Evolutionary conservation across 805 yeast genomes (phyloP).

Genomic region (Myxozyma vanderwaltii): DNA sequence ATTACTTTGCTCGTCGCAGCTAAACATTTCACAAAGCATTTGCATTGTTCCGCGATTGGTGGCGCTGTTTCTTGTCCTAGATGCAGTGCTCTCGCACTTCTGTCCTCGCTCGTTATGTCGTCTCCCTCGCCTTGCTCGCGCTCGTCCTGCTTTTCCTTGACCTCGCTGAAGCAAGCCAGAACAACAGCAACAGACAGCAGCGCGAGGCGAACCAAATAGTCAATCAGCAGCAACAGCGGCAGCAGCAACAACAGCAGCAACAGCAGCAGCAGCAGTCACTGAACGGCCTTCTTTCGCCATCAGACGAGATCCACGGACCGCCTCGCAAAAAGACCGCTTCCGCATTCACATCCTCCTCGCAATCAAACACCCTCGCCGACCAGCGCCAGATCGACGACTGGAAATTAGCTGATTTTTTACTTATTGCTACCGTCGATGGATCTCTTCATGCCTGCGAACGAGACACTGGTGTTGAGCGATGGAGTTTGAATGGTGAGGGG

Average conservation of each 20-base stretch:
- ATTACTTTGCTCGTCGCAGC: too few relatives aligned
- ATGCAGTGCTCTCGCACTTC: slow-evolving; percentile 23
- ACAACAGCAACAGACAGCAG: slow-evolving; percentile 13
- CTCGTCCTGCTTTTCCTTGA: slow-evolving; percentile 13
- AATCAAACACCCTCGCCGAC: background rate
- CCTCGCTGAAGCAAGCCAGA: slow-evolving; percentile 9
- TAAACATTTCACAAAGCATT: too few relatives aligned
- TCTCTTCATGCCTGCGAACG: slow-evolving; percentile 79
- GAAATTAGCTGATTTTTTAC: slow-evolving; percentile 57
- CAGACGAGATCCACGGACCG: slow-evolving; percentile 3
- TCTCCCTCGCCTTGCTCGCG: slow-evolving; percentile 2
- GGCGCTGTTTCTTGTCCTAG: background rate
- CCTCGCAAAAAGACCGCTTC: slow-evolving; percentile 3
- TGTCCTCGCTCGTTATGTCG: slow-evolving; percentile 6
- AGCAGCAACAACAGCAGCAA: background rate
- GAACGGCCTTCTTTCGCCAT: background rate
- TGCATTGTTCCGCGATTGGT: background rate
- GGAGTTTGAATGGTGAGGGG: slow-evolving; percentile 71
- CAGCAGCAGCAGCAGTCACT: background rate
- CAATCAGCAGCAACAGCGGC: slow-evolving; percentile 1
- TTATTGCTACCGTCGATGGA: slow-evolving; percentile 85
- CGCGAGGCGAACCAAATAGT: slow-evolving; percentile 1
- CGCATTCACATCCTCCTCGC: slow-evolving; percentile 1
- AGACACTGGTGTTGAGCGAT: slow-evolving; percentile 68
- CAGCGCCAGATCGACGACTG: slow-evolving; percentile 50